phyloP scores from a whole-genome alignment of 345 rosid species.

The Ailanthus altissimus region DNA sequence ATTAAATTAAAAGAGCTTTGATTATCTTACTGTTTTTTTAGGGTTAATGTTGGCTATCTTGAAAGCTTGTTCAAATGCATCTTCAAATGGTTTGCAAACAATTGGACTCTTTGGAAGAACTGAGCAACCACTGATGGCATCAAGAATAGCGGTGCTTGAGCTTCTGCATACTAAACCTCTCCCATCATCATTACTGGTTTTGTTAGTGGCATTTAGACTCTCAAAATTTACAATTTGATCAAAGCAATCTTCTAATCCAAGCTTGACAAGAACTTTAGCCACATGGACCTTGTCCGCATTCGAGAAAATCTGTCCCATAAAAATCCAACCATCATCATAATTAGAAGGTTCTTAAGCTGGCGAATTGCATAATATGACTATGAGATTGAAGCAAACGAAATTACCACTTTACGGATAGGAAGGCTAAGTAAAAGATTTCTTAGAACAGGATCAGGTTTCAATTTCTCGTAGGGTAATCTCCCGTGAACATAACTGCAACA shows the following conservation, averaged over 20 bases:
- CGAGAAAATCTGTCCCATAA: conserved; percentile 46
- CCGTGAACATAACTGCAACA: conserved; percentile 83
- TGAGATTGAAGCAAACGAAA: conserved; percentile 8
- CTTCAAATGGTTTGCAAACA: conserved; percentile 73
- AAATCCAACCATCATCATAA: background rate
- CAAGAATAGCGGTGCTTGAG: conserved; percentile 32
- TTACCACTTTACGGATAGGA: conserved; percentile 75
- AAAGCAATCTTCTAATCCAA: conserved; percentile 64
- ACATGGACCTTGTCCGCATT: conserved; percentile 61
- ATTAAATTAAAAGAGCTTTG: background rate
- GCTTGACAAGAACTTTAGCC: conserved; percentile 47
- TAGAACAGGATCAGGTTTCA: conserved; percentile 79
- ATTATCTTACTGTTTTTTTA: conserved; percentile 60
- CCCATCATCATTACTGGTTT: conserved; percentile 32
- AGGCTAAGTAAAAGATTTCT: conserved; percentile 63
- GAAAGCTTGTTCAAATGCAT: conserved; percentile 67
- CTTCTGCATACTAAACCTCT: conserved; percentile 26
- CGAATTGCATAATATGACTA: background rate
- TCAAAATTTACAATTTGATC: conserved; percentile 64
- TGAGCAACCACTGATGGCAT: conserved; percentile 24
- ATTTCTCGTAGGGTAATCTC: conserved; percentile 72
- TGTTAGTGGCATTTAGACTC: conserved; percentile 44
- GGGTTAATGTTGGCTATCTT: conserved; percentile 63
- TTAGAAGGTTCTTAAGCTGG: background rate
- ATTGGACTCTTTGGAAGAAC: conserved; percentile 57